Evolutionary conservation across 352 stramenopile species (phyloP), one percentile per base, ranked within the genome.

Genomic region (Thalassiosira allenii): DNA sequence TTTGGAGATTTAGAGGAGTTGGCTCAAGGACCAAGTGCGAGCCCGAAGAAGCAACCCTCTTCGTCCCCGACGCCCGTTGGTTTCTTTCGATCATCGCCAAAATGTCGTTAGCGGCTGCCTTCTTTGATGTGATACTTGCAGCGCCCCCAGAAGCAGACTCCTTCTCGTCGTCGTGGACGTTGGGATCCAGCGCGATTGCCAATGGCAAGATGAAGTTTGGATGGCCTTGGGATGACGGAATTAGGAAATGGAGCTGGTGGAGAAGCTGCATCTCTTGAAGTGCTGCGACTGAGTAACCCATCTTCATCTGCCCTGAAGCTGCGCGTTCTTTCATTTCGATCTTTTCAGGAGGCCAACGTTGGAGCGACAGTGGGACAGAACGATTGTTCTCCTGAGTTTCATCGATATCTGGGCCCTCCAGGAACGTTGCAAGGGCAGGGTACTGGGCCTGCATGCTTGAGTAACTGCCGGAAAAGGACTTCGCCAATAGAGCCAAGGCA

Each of bases 261-360:
- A 94, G 72, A 9, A 92, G 65, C 68, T 94, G 90, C 79, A 94
- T 89, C 54, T 93, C 90, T 81, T 93, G 88, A 32, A 94, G 79
- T 53, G 88, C 90, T 47, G 77, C 77, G 12, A 88, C 74, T 9
- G 88, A 93, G 65, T 92, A 92, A n/a, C 90, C 90, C 74, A 86
- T 84, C 73, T 88, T 34, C 84, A 89, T 82, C n/a, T 65, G 57
- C 58, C 57, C 44, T 8, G 81, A 78, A 14, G 64, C 62, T 40
- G 43, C 61, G 61, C 86, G 71, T 71, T 94, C 89, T 29, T 86
- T 83, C 25, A 81, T 78, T 51, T 80, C 76, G 32, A 92, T 84
- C 64, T 94, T 94, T 57, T 93, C 86, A 20, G 87, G 79, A 29
- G 89, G 89, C 89, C 89, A 94, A 27, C 86, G 81, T 41, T 92